A percentile compares a stretch with the other conserved stretches of the same genome.
Evolutionary conservation across 2,329 filamentous ascomycete species (phyloP).

Genomic region (Monilinia vaccinii-corymbosi): DNA sequence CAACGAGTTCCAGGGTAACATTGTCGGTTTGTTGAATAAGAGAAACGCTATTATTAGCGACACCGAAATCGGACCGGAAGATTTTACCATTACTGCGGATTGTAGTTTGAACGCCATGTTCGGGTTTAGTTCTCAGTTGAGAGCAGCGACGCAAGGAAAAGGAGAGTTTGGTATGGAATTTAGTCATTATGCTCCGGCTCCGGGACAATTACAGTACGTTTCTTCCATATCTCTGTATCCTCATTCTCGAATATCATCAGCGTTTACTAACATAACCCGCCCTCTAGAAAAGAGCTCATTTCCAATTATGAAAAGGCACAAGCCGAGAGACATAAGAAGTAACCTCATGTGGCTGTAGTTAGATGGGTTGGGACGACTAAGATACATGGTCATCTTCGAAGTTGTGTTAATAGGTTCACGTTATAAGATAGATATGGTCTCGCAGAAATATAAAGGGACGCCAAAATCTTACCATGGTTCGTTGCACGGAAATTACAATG

Average conservation of each 20-base stretch:
- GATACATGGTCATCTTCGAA: not conserved
- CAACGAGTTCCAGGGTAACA: slow-evolving; percentile 93
- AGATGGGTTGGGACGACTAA: not conserved
- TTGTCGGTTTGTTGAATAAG: slow-evolving; percentile 94
- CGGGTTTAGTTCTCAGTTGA: slow-evolving; percentile 83
- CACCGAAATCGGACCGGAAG: slow-evolving; percentile 86
- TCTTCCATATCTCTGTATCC: not conserved
- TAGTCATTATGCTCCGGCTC: slow-evolving; percentile 83
- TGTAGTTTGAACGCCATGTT: slow-evolving; percentile 97
- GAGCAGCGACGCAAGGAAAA: slow-evolving; percentile 94
- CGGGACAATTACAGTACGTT: slow-evolving; percentile 76
- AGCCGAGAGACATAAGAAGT: slow-evolving; percentile 40
- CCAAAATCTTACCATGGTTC: not conserved
- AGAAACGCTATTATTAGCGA: slow-evolving; percentile 90
- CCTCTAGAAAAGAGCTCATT: slow-evolving; percentile 52
- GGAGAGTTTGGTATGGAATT: slow-evolving; percentile 99
- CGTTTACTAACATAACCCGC: not conserved
- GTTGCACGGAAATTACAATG: not conserved
- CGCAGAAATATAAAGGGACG: not conserved
- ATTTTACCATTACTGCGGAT: slow-evolving; percentile 87
- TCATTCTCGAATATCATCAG: not conserved
- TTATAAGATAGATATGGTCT: not conserved
- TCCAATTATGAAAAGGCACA: slow-evolving; percentile 59
- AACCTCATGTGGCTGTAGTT: not conserved
- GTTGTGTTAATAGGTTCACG: not conserved